phyloP scores from a whole-genome alignment of 208 protist species.

The Leishmania gerbilli region DNA sequence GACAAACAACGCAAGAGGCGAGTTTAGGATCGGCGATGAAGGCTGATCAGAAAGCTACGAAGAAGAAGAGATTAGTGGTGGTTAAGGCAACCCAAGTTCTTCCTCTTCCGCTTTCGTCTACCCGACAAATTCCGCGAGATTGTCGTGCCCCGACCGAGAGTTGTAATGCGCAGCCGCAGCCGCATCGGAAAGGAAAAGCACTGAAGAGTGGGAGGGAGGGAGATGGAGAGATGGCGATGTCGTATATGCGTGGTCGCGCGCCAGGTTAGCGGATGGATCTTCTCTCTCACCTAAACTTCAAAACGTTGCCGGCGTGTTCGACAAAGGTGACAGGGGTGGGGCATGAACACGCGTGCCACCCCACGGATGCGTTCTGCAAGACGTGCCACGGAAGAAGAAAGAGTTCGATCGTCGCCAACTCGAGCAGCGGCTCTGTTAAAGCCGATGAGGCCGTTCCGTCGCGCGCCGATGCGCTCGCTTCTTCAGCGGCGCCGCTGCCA shows the following conservation, averaged over 20 bases:
- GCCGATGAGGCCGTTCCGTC: neutral
- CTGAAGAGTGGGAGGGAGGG: neutral
- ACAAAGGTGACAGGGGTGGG: neutral
- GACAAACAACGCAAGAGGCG: neutral
- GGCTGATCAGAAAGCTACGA: neutral
- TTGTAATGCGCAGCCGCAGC: neutral
- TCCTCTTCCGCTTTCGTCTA: neutral
- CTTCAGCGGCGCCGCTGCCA: neutral
- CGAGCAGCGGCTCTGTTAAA: conserved; percentile 3
- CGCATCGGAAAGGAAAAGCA: neutral
- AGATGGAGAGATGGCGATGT: neutral
- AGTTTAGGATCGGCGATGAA: neutral
- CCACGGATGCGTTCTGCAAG: conserved; percentile 19
- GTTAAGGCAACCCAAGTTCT: neutral
- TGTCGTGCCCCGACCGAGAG: neutral
- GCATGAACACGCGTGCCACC: neutral
- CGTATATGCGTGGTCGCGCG: neutral
- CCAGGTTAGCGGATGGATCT: neutral
- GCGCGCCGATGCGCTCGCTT: neutral
- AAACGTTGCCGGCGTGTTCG: neutral
- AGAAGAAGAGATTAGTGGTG: neutral
- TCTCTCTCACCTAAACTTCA: neutral
- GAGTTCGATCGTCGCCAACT: conserved; percentile 19
- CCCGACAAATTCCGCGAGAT: neutral
- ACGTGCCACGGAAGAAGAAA: conserved; percentile 31